phyloP scores from a whole-genome alignment of 73 alveolate genomes.

The Paramecium pentaurelia region DNA sequence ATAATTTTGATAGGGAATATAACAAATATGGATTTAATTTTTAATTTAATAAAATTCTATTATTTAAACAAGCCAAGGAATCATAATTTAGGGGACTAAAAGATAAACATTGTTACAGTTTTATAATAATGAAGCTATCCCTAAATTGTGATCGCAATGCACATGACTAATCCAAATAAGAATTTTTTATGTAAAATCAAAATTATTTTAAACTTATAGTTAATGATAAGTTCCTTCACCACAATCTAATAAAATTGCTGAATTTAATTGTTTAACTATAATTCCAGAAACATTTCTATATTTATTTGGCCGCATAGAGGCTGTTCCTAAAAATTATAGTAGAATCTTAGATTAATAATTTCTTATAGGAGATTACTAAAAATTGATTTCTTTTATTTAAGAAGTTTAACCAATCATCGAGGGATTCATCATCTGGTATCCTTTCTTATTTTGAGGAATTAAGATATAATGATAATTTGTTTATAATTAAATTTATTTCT shows the following conservation, averaged over 20 bases:
- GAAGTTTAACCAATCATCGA: not conserved
- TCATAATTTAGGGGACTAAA: constrained; percentile 79
- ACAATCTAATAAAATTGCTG: constrained; percentile 44
- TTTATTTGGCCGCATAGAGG: constrained; percentile 51
- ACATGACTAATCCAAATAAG: constrained; percentile 87
- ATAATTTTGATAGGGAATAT: not conserved
- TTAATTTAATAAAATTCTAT: not conserved
- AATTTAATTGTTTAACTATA: not conserved
- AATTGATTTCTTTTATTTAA: not conserved
- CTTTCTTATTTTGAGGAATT: not conserved
- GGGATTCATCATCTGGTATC: not conserved
- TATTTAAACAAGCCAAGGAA: constrained; percentile 66
- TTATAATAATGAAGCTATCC: constrained; percentile 74
- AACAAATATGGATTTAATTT: not conserved
- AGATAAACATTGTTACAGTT: constrained; percentile 66
- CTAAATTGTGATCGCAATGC: constrained; percentile 97
- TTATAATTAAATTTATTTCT: not conserved
- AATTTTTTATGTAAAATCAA: constrained; percentile 69
- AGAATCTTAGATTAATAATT: not conserved
- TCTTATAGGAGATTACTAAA: not conserved
- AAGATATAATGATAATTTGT: not conserved
- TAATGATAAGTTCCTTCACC: constrained; percentile 51
- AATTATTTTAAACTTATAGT: not conserved
- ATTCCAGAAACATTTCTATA: constrained; percentile 61
- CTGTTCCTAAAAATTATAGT: constrained; percentile 46